Percentiles rank a stretch among this genome's conserved stretches.
Conservation (phyloP, 257 asterid species). For the Solanum raphanifolium region DNA sequence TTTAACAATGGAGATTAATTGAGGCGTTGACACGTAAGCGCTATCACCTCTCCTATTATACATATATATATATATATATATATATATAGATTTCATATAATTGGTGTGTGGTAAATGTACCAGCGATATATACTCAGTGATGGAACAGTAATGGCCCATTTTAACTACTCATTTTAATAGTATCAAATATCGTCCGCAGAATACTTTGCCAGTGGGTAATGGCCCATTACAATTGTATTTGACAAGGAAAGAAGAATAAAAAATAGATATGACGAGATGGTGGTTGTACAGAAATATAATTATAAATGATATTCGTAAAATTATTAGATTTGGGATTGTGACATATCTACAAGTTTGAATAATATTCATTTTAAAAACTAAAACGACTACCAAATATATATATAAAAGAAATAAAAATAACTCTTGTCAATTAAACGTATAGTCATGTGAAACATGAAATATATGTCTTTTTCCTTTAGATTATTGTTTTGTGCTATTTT, state of each 20-base stretch:
- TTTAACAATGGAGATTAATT: too few relatives aligned
- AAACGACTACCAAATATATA: not conserved
- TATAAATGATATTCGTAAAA: not conserved
- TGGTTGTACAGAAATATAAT: not conserved
- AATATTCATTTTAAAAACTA: not conserved
- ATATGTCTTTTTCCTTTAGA: not conserved
- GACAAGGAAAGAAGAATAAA: not conserved
- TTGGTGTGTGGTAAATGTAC: too few relatives aligned
- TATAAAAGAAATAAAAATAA: not conserved
- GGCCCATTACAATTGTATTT: not conserved
- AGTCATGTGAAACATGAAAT: not conserved
- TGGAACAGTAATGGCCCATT: not conserved
- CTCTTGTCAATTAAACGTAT: not conserved
- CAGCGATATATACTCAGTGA: not conserved
- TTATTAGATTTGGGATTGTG: not conserved
- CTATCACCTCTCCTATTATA: too few relatives aligned
- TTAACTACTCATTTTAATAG: not conserved
- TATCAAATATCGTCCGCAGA: not conserved
- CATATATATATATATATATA: too few relatives aligned
- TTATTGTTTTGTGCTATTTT: not conserved
- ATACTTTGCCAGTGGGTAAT: not conserved
- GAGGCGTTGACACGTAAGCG: too few relatives aligned
- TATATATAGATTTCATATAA: too few relatives aligned
- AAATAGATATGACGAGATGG: not conserved
- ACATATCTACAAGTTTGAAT: not conserved